Conservation (phyloP, 805 yeast genomes). For the Lachancea quebecensis region DNA sequence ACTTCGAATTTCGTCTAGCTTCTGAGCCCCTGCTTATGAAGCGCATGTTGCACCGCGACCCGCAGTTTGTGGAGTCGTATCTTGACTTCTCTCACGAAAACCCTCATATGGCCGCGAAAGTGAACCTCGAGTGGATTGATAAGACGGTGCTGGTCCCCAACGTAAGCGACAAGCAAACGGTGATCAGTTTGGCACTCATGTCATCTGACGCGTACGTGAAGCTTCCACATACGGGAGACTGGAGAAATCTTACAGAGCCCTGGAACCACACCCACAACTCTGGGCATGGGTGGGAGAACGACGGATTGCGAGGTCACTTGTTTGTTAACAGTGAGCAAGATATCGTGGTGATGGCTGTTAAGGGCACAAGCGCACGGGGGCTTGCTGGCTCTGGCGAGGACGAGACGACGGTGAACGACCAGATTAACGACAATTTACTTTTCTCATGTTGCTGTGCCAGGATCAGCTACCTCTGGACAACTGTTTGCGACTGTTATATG, state of each 20-base stretch:
- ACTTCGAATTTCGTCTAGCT: conserved; percentile 14
- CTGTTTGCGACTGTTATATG: conserved; percentile 91
- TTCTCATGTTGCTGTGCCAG: conserved; percentile 97
- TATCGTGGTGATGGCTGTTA: conserved; percentile 68
- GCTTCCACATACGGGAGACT: conserved; percentile 70
- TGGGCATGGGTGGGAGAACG: conserved; percentile 83
- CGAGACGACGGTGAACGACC: conserved; percentile 77
- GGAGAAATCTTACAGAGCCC: conserved; percentile 69
- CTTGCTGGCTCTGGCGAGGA: conserved; percentile 66
- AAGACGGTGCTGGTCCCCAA: conserved; percentile 58
- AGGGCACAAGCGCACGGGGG: conserved; percentile 88
- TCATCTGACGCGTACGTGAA: conserved; percentile 87
- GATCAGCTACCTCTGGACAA: conserved; percentile 82
- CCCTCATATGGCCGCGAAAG: conserved; percentile 21
- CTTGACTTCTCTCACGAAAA: conserved; percentile 47
- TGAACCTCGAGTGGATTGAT: conserved; percentile 61
- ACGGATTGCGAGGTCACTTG: conserved; percentile 86
- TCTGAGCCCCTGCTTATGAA: conserved; percentile 17
- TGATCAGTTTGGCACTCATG: conserved; percentile 72
- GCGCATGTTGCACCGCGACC: conserved; percentile 43
- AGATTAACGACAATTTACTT: conserved; percentile 76
- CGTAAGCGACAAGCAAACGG: conserved; percentile 63
- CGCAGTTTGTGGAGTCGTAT: conserved; percentile 61
- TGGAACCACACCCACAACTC: conserved; percentile 45
- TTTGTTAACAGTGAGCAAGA: conserved; percentile 57